Evolutionary conservation across 495 filamentous ascomycete species (phyloP).

Genomic region (Hypoxylon cercidicola): DNA sequence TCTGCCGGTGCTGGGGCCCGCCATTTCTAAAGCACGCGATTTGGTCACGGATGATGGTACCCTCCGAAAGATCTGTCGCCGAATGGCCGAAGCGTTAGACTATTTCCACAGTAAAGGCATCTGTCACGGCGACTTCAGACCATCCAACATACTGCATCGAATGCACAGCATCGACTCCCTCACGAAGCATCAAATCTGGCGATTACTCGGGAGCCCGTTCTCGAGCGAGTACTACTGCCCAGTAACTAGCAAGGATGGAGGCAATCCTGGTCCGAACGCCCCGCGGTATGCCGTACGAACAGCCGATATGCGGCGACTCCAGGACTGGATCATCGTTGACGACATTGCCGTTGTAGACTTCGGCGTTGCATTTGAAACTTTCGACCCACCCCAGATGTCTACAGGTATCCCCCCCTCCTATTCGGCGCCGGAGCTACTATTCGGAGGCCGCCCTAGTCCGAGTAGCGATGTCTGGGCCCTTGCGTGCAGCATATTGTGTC

Average conservation of each 20-base stretch:
- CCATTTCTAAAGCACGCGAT: constrained; percentile 24
- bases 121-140: constrained; percentile 46
- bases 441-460: constrained; percentile 8
- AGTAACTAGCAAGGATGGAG: background rate
- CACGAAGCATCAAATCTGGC: constrained; percentile 13
- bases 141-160: constrained; percentile 41
- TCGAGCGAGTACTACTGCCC: background rate
- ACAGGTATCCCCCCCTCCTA: constrained; percentile 11
- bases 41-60: background rate
- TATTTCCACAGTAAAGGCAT: constrained; percentile 43
- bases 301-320: background rate
- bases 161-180: constrained; percentile 28
- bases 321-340: background rate
- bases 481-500: constrained; percentile 15
- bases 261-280: background rate
- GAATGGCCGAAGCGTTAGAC: constrained; percentile 35
- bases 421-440: constrained; percentile 26
- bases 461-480: constrained; percentile 38
- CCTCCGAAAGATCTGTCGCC: constrained; percentile 18
- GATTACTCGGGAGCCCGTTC: background rate
- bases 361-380: constrained; percentile 24
- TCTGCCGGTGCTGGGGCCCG: constrained; percentile 42
- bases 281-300: background rate
- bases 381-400: background rate
- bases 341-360: constrained; percentile 36